phyloP scores from a whole-genome alignment of 441 rosid genomes.

The Gossypium trilobum region DNA sequence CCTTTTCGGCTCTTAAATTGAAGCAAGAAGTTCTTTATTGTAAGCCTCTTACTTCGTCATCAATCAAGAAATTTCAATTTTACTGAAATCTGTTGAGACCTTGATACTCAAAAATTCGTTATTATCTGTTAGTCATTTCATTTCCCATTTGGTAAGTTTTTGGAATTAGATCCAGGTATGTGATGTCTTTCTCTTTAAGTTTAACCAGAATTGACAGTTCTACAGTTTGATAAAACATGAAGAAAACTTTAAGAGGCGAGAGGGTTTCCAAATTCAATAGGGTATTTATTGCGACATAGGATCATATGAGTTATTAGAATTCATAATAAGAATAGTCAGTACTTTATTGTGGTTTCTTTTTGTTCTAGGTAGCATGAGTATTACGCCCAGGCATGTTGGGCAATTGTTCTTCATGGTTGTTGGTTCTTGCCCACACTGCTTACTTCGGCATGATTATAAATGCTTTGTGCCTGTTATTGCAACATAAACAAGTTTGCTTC shows the following conservation, averaged over 20 bases:
- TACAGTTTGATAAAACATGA: background rate
- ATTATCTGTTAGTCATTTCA: background rate
- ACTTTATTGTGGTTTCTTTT: background rate
- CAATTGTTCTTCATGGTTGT: background rate
- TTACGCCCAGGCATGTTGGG: background rate
- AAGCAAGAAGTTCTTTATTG: slow-evolving; percentile 91
- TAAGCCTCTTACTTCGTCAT: slow-evolving; percentile 33
- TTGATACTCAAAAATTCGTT: background rate
- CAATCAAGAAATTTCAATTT: slow-evolving; percentile 5
- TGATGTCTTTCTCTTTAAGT: background rate
- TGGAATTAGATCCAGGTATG: background rate
- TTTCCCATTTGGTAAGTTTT: background rate
- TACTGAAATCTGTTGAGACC: background rate
- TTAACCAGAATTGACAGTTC: background rate
- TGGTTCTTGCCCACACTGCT: background rate
- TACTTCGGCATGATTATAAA: background rate
- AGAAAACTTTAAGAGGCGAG: background rate
- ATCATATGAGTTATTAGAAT: background rate
- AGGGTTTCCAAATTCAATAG: background rate
- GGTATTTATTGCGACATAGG: background rate
- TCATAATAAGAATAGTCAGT: background rate
- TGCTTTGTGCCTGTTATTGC: background rate
- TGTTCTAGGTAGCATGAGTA: background rate
- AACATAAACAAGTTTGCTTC: background rate
- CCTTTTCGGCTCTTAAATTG: slow-evolving; percentile 74